Percentiles rank a stretch among this genome's conserved stretches.
Conservation (phyloP, 345 rosid genomes). For the Bruguiera gymnorhiza region DNA sequence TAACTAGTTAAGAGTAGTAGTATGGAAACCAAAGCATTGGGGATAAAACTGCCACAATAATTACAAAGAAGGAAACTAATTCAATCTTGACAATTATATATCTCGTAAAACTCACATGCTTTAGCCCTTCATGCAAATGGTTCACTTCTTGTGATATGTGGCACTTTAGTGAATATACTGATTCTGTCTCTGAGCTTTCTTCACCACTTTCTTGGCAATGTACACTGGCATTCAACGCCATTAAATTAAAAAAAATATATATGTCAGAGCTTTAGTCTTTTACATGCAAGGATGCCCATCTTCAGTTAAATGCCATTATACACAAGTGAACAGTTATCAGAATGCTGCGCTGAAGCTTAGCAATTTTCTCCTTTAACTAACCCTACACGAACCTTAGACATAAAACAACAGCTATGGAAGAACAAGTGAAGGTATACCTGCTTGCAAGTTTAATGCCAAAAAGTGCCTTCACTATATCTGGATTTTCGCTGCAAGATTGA, state of each 20-base stretch:
- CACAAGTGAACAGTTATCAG: not conserved
- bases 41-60: too few species aligned
- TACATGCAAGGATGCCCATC: not conserved
- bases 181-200: constrained; percentile 79
- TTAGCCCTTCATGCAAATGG: constrained; percentile 97
- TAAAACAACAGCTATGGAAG: not conserved
- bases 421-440: constrained; percentile 46
- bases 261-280: not conserved
- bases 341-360: not conserved
- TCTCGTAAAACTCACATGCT: constrained; percentile 59
- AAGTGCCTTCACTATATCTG: constrained; percentile 66
- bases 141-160: constrained; percentile 98
- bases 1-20: too few species aligned
- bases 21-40: too few species aligned
- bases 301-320: not conserved
- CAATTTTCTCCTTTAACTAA: too few species aligned
- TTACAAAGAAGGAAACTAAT: not conserved
- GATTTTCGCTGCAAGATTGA: constrained; percentile 50
- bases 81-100: not conserved
- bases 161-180: constrained; percentile 88
- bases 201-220: constrained; percentile 94
- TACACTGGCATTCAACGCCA: constrained; percentile 35
- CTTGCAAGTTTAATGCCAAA: constrained; percentile 84
- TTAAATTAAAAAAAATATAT: not conserved
- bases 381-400: too few species aligned